Percentiles rank a stretch among this genome's conserved stretches.
phyloP scores from a whole-genome alignment of 1,284 basidiomycete genomes.

The Somion occarium region DNA sequence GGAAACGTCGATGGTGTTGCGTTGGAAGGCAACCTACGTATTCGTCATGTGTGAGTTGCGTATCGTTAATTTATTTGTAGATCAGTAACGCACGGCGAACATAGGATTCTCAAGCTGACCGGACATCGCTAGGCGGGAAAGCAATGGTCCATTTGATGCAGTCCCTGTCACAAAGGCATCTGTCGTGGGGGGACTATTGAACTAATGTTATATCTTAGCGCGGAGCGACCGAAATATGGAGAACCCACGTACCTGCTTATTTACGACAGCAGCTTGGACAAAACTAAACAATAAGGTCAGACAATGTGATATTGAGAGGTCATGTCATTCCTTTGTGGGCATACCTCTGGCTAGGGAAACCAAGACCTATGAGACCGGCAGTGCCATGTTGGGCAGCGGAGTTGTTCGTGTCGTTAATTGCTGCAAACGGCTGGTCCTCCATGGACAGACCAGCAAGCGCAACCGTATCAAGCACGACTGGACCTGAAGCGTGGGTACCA shows the following conservation, averaged over 20 bases:
- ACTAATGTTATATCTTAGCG: slow-evolving; percentile 15
- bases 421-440: slow-evolving; percentile 29
- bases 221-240: not conserved
- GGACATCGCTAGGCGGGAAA: slow-evolving; percentile 41
- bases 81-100: slow-evolving; percentile 30
- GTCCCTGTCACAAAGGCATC: slow-evolving; percentile 39
- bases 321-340: not conserved
- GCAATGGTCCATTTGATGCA: slow-evolving; percentile 37
- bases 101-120: slow-evolving; percentile 40
- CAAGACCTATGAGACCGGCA: slow-evolving; percentile 36
- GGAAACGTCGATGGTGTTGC: slow-evolving; percentile 33
- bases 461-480: slow-evolving; percentile 31
- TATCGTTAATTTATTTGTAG: not conserved
- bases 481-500: slow-evolving; percentile 32
- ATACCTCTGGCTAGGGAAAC: slow-evolving; percentile 33
- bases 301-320: not conserved
- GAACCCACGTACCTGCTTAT: slow-evolving; percentile 23
- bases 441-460: slow-evolving; percentile 33
- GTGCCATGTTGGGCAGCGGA: slow-evolving; percentile 30
- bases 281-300: slow-evolving; percentile 23
- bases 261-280: slow-evolving; percentile 35
- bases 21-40: slow-evolving; percentile 33
- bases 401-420: slow-evolving; percentile 32
- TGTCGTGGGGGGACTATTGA: slow-evolving; percentile 24
- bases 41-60: not conserved